Conservation (phyloP, 169 alveolate species). For the Babesia gibsoni region DNA sequence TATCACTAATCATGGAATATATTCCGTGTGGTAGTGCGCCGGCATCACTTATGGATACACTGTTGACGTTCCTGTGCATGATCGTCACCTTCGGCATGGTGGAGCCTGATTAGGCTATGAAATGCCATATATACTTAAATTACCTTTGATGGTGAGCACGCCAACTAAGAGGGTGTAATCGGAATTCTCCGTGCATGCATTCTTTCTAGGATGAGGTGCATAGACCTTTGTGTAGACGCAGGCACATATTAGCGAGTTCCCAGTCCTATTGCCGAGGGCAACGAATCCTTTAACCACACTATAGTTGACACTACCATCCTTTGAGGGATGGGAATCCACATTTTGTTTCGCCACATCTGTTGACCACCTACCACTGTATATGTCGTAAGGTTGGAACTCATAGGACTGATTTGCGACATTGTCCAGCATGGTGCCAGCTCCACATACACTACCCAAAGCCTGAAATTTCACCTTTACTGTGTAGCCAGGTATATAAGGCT, state of each 20-base stretch:
- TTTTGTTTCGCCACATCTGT: neutral
- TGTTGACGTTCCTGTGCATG: neutral
- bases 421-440: neutral
- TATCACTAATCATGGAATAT: neutral
- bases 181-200: neutral
- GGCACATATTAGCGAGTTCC: conserved; percentile 23
- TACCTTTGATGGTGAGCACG: neutral
- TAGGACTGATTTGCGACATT: conserved; percentile 16
- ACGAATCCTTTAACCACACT: conserved; percentile 36
- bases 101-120: neutral
- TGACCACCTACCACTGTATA: conserved; percentile 29
- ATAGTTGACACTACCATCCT: neutral
- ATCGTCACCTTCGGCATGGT: neutral
- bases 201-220: neutral
- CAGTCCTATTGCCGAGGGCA: neutral
- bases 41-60: neutral
- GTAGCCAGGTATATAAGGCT: conserved; percentile 53
- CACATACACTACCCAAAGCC: neutral
- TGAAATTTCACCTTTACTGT: conserved; percentile 2
- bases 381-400: conserved; percentile 38
- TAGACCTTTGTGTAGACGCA: conserved; percentile 17
- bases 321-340: neutral
- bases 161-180: neutral
- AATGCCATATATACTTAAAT: no score
- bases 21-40: neutral